These are phyloP conservation scores for Phytophthora citrophthora DNA, from an alignment of 352 stramenopile genomes.

Conservation along the genomic window DNA sequence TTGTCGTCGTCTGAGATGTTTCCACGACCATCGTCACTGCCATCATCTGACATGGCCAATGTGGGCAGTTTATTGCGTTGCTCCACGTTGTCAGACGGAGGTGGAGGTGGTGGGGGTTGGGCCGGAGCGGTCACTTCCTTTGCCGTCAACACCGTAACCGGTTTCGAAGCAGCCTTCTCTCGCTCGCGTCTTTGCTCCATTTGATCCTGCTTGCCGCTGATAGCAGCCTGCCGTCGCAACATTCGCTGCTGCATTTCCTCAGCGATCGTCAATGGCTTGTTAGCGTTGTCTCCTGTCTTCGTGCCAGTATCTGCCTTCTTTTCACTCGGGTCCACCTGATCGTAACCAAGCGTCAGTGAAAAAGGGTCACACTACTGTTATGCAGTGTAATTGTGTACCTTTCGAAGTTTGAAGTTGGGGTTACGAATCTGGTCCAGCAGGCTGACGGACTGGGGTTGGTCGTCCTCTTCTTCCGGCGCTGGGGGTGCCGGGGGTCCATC, in stretches of 20 bases:
- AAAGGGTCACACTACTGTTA: neutral
- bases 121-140: conserved; percentile 72
- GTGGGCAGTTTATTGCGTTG: conserved; percentile 64
- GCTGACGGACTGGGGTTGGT: conserved; percentile 36
- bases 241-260: conserved; percentile 88
- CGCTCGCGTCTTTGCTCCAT: conserved; percentile 83
- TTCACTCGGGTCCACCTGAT: conserved; percentile 42
- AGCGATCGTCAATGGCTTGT: conserved; percentile 72
- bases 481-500: conserved; percentile 39
- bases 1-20: conserved; percentile 55
- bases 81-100: conserved; percentile 51
- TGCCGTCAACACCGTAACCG: conserved; percentile 76
- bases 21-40: conserved; percentile 54
- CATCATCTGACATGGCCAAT: conserved; percentile 86
- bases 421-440: conserved; percentile 74
- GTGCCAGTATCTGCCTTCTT: conserved; percentile 36
- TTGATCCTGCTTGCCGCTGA: conserved; percentile 86
- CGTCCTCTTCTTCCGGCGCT: conserved; percentile 36
- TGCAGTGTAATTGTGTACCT: conserved; percentile 28
- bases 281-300: conserved; percentile 42
- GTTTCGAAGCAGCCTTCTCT: conserved; percentile 66
- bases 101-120: conserved; percentile 50
- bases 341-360: conserved; percentile 1
- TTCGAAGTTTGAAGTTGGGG: conserved; percentile 59
- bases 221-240: conserved; percentile 72